A percentile compares a stretch with the other conserved stretches of the same genome.
Evolutionary conservation across 2,329 filamentous ascomycete genomes (phyloP).

Genomic region (Phyllosticta capitalensis): DNA sequence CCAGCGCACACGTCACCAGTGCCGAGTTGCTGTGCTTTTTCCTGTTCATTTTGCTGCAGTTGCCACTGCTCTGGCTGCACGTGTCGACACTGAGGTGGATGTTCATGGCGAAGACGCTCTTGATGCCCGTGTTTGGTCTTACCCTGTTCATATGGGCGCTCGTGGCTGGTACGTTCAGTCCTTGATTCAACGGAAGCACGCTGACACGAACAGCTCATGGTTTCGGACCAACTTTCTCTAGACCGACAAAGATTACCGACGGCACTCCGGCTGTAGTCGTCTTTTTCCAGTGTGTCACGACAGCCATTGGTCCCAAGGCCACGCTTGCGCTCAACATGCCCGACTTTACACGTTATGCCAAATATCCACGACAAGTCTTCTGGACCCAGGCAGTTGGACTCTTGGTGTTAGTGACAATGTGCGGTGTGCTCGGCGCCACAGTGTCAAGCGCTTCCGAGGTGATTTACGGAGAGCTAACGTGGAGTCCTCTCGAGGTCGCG

Average conservation of each 20-base stretch:
- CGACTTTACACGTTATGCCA: slow-evolving; percentile 6
- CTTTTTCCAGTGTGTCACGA: slow-evolving; percentile 16
- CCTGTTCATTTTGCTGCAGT: slow-evolving; percentile 18
- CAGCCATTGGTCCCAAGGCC: slow-evolving; percentile 13
- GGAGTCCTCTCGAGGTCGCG: slow-evolving; percentile 19
- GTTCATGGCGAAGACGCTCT: slow-evolving; percentile 6
- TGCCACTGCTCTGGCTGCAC: slow-evolving; percentile 18
- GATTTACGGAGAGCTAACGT: slow-evolving; percentile 13
- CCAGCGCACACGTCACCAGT: slow-evolving; percentile 10
- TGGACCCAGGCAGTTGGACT: slow-evolving; percentile 7
- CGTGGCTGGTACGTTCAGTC: slow-evolving; percentile 1
- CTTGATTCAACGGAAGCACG: not conserved
- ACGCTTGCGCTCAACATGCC: slow-evolving; percentile 13
- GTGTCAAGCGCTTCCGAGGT: slow-evolving; percentile 10
- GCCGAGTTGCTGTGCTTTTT: slow-evolving; percentile 10
- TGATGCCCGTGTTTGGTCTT: slow-evolving; percentile 6
- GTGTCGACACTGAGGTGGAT: slow-evolving; percentile 3
- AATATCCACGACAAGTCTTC: slow-evolving; percentile 6
- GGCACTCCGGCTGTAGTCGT: slow-evolving; percentile 13
- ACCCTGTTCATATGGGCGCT: slow-evolving; percentile 9
- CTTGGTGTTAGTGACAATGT: slow-evolving; percentile 3
- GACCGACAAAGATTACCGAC: slow-evolving; percentile 14
- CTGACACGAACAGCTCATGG: not conserved
- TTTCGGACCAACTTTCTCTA: slow-evolving; percentile 20
- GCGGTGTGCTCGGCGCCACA: slow-evolving; percentile 6